Percentiles rank a stretch among this genome's conserved stretches.
phyloP scores from a whole-genome alignment of 164 flowering plant species.

The Nymphaea colorata region DNA sequence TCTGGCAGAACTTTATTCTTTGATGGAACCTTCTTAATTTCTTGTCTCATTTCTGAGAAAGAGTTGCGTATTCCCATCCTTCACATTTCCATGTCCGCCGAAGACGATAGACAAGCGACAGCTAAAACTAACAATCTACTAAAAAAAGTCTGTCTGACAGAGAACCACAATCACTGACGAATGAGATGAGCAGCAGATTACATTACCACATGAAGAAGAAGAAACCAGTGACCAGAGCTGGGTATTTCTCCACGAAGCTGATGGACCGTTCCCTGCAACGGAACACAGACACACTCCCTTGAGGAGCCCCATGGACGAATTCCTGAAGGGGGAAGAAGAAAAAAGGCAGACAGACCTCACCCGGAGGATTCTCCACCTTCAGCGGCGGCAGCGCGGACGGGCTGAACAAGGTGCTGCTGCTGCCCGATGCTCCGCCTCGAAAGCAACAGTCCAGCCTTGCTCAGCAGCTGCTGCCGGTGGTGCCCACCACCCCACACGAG shows the following conservation, averaged over 20 bases:
- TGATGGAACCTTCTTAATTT: too few relatives aligned
- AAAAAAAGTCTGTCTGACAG: too few relatives aligned
- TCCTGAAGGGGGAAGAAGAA: background rate
- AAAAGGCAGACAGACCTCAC: slow-evolving; percentile 71
- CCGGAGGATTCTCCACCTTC: slow-evolving; percentile 70
- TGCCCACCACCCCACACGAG: slow-evolving; percentile 81
- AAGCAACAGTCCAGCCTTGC: slow-evolving; percentile 8
- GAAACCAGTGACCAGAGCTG: slow-evolving; percentile 75
- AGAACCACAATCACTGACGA: too few relatives aligned
- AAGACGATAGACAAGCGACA: too few relatives aligned
- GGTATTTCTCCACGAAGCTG: slow-evolving; percentile 51
- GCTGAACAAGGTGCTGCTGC: background rate
- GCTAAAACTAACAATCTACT: too few relatives aligned
- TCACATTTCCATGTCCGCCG: too few relatives aligned
- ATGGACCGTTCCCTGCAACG: slow-evolving; percentile 10
- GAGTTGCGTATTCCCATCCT: too few relatives aligned
- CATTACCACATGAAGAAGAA: slow-evolving; percentile 60
- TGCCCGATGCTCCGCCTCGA: background rate
- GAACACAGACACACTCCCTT: background rate
- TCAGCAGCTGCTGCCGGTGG: slow-evolving; percentile 49
- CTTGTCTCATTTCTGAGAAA: too few relatives aligned
- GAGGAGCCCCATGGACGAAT: background rate
- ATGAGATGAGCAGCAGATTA: background rate
- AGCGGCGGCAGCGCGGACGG: slow-evolving; percentile 36
- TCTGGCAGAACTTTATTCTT: too few relatives aligned